Evolutionary conservation across 768 basidiomycete genomes (phyloP), one percentile per base, ranked within the genome.

Genomic region (Suillus clintonianus): DNA sequence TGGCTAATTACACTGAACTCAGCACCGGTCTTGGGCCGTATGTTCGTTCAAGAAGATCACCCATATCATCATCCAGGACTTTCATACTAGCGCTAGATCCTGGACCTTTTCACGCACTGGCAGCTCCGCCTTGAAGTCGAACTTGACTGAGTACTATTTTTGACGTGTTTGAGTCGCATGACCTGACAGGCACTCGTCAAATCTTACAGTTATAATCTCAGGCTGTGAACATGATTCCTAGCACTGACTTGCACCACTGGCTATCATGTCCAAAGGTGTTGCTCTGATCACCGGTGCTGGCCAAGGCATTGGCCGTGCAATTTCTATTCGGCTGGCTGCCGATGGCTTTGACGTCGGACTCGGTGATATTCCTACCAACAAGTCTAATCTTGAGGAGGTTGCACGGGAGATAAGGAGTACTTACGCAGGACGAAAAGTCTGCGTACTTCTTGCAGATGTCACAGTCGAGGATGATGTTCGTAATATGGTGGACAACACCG

Each of bases 391-490:
- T 6, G 68, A 71, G 7, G 61, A 73, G 14, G 67, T 80, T 2
- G 69, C 70, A 0, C 17, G 62, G 1, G 75, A 80, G 32, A 74
- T 82, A 14, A 65, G 63, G 6, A 66, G 68, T 14, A 62, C 63
- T 14, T 36, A 27, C 39, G 15, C 37, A 27, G 81, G 80, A 14
- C 68, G 67, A 47, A 69, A 64, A 56, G 65, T 71, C 4, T 43
- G 68, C 5, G 50, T 68, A 24, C 70, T 77, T 2, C 60, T 74
- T 14, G 82, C 73, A 4, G 82, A 86, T 63, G 80, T 86, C 1
- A 68, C 75, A 11, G 50, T 68, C 1, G 84, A 86, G 57, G 66
- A 65, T 0, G 76, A 83, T 11, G 83, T 86, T 2, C 70, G 79
- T 58, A 61, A 37, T 10, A 76, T 85, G 71, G 71, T 87, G 4